These are phyloP conservation scores for Fusarium irregulare DNA, from an alignment of 2,329 filamentous ascomycete genomes.

Conservation along the genomic window DNA sequence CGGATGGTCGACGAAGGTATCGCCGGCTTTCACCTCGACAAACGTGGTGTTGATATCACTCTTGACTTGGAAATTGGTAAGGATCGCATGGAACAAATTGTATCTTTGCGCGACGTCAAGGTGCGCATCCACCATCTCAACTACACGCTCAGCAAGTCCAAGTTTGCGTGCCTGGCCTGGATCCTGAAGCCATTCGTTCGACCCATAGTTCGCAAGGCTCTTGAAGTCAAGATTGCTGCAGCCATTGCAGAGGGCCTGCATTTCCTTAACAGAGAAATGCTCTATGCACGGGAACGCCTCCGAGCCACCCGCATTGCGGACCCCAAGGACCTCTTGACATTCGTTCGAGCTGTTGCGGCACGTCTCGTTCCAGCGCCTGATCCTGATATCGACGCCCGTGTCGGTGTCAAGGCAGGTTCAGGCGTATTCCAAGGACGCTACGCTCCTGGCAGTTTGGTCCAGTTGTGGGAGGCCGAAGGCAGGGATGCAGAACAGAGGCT, in stretches of 20 bases:
- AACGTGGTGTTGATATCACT: constrained; percentile 86
- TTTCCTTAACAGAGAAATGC: constrained; percentile 82
- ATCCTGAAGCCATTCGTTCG: constrained; percentile 85
- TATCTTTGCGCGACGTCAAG: constrained; percentile 79
- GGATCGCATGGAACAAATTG: constrained; percentile 81
- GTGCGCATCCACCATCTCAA: constrained; percentile 89
- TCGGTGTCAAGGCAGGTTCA: constrained; percentile 71
- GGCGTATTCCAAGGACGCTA: constrained; percentile 85
- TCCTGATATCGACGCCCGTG: constrained; percentile 78
- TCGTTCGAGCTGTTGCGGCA: constrained; percentile 84
- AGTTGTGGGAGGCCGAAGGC: constrained; percentile 88
- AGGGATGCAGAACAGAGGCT: constrained; percentile 76
- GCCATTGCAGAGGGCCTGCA: constrained; percentile 77
- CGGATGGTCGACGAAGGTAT: constrained; percentile 85
- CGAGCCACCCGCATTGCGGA: constrained; percentile 85
- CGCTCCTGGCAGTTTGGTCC: constrained; percentile 88
- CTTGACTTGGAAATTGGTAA: constrained; percentile 86
- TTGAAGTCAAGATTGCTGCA: constrained; percentile 81
- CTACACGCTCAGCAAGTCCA: constrained; percentile 80
- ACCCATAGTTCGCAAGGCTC: constrained; percentile 79
- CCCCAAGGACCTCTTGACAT: constrained; percentile 82
- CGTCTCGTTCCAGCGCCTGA: constrained; percentile 77
- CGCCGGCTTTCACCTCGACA: constrained; percentile 85
- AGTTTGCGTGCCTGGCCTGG: constrained; percentile 83
- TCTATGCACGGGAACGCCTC: constrained; percentile 87